phyloP scores from a whole-genome alignment of 768 basidiomycete species.

The Tulasnella sp. region DNA sequence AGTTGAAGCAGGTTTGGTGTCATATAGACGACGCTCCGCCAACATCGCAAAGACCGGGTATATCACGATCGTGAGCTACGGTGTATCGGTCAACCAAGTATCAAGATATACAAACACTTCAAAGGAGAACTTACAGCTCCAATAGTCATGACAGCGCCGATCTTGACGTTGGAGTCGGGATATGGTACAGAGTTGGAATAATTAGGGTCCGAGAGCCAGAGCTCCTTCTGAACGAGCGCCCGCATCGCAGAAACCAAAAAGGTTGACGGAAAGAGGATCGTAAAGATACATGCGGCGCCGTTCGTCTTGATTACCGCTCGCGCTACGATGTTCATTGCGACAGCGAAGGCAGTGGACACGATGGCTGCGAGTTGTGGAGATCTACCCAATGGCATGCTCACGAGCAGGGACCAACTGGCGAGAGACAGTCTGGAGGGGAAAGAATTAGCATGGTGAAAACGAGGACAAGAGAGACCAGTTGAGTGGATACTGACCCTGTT shows the following conservation, averaged over 20 bases:
- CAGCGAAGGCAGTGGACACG: conserved; percentile 50
- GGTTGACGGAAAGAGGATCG: conserved; percentile 62
- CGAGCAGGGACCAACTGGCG: conserved; percentile 62
- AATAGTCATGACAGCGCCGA: conserved; percentile 34
- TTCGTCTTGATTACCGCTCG: conserved; percentile 40
- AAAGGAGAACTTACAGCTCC: conserved; percentile 34
- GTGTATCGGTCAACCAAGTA: background rate
- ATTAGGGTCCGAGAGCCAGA: conserved; percentile 31
- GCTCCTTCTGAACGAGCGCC: conserved; percentile 58
- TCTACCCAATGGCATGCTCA: conserved; percentile 59
- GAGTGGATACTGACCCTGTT: conserved; percentile 27
- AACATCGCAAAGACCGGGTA: conserved; percentile 59
- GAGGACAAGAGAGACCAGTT: background rate
- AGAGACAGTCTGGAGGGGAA: conserved; percentile 40
- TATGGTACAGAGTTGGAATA: conserved; percentile 30
- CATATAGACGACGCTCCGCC: conserved; percentile 52
- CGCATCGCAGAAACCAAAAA: conserved; percentile 66
- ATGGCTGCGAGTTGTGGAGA: conserved; percentile 65
- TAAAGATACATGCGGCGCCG: conserved; percentile 47
- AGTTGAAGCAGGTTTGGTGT: conserved; percentile 35
- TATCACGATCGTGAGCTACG: conserved; percentile 57
- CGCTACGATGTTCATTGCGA: conserved; percentile 58
- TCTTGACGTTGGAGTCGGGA: conserved; percentile 52
- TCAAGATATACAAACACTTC: no score
- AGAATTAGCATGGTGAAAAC: background rate